Evolutionary conservation across 169 alveolate species (phyloP).

Genomic region (Plasmodium vinckei): DNA sequence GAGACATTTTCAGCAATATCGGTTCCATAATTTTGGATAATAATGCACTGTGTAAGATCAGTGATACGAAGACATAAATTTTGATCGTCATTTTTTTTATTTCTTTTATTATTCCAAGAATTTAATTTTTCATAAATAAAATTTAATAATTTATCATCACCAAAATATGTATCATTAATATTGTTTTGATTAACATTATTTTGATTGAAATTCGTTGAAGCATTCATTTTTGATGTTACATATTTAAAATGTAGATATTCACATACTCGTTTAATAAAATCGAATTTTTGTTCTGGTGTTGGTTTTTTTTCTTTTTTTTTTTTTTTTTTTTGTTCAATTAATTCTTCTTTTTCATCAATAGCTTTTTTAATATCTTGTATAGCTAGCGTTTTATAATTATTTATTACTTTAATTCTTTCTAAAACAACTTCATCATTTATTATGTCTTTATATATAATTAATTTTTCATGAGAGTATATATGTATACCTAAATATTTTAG

Average conservation of each 20-base stretch:
- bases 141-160: slow-evolving; percentile 45
- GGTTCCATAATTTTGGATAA: not conserved
- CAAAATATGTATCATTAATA: slow-evolving; percentile 40
- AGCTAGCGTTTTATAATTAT: slow-evolving; percentile 49
- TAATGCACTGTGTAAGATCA: slow-evolving; percentile 5
- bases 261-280: slow-evolving; percentile 51
- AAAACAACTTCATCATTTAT: slow-evolving; percentile 18
- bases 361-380: slow-evolving; percentile 17
- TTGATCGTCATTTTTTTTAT: slow-evolving; percentile 24
- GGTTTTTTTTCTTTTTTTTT: slow-evolving; percentile 66
- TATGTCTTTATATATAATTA: slow-evolving; percentile 51
- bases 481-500: slow-evolving; percentile 21
- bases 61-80: not conserved
- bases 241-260: slow-evolving; percentile 29
- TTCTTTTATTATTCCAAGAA: slow-evolving; percentile 49
- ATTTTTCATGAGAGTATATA: not conserved
- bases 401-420: slow-evolving; percentile 28
- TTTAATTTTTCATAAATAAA: slow-evolving; percentile 43
- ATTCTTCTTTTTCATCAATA: slow-evolving; percentile 25
- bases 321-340: slow-evolving; percentile 53
- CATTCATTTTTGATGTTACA: not conserved
- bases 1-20: not conserved
- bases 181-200: not conserved
- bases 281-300: slow-evolving; percentile 33
- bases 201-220: not conserved